Conservation (phyloP, 2,329 filamentous ascomycete species). For the Trematosphaeria pertusa region DNA sequence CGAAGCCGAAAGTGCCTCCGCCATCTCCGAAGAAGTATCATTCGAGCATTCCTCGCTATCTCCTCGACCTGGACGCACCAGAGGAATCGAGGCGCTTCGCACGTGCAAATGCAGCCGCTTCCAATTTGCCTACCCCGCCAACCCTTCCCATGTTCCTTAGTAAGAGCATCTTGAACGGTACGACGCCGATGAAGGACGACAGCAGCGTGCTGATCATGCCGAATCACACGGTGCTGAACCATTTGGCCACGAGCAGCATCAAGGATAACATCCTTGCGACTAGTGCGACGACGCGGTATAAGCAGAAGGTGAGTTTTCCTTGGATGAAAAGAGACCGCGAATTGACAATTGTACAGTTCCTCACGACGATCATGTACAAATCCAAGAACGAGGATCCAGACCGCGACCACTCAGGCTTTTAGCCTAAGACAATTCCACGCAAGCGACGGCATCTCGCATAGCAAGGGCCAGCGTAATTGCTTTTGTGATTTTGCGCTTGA, state of each 20-base stretch:
- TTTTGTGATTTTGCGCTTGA: too few species aligned
- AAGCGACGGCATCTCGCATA: too few species aligned
- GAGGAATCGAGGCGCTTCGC: conserved; percentile 79
- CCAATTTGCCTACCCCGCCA: conserved; percentile 83
- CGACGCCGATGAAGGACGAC: conserved; percentile 93
- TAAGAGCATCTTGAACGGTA: conserved; percentile 93
- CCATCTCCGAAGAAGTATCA: conserved; percentile 68
- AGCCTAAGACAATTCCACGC: too few species aligned
- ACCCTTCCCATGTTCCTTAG: conserved; percentile 87
- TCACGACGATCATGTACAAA: conserved; percentile 98
- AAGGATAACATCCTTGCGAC: conserved; percentile 95
- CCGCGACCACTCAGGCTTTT: too few species aligned
- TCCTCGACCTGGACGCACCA: conserved; percentile 84
- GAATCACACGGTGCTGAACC: conserved; percentile 96
- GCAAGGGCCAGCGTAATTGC: too few species aligned
- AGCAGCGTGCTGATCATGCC: conserved; percentile 96
- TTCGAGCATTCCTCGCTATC: conserved; percentile 78
- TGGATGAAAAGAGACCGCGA: neutral
- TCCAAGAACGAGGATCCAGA: conserved; percentile 72
- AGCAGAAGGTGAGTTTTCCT: conserved; percentile 74
- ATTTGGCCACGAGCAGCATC: conserved; percentile 96
- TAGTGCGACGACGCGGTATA: conserved; percentile 96
- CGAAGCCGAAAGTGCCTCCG: conserved; percentile 35
- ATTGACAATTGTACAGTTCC: conserved; percentile 68
- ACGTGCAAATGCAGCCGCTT: conserved; percentile 75